Base-by-base conservation (phyloP, 1,284 basidiomycete genomes). In the Thelephora terrestris region DNA sequence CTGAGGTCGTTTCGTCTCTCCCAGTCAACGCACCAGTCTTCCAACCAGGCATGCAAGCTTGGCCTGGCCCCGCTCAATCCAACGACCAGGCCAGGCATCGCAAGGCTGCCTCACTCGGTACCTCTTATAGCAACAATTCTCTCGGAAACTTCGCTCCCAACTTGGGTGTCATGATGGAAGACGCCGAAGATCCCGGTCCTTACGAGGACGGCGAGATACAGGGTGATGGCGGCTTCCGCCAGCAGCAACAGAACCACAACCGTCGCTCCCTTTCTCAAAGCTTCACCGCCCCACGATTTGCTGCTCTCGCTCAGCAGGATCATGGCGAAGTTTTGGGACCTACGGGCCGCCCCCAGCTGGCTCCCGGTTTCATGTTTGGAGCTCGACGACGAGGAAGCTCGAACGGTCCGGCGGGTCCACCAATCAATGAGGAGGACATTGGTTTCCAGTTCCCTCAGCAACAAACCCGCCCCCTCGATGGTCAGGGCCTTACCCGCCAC, bases 251-350 rank as follows among this genome's bases (percentile, higher is more conserved):
- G 50, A 71, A 71, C 9, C 84, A 86, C 60, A 82, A 84, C 56
- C 73, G 76, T 53, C 81, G 85, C 56, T 75, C 83, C 38, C 79
- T 84, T 58, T 82, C 83, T 17, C 85, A 86, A 66, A 86, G 74
- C 55, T 93, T 91, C 61, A 79, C 85, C 59, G 83, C 90, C 42
- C 90, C 91, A 36, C 81, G 91, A 27, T 93, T 93, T 63, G 87
- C 84, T 27, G 88, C 88, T 36, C 72, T 92, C 48, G 87, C 86
- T 27, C 64, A 71, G 55, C 82, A 88, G 57, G 79, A 87, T 47
- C 75, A 79, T 51, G 66, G 62, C 16, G 85, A 89, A 49, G 46
- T 68, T 27, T 52, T 86, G 37, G 85, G 87, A n/a, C 82, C 86
- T 4, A 78, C 83, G 27, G 87, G 90, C 37, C 81, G 91, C 50